phyloP scores from a whole-genome alignment of 2,329 filamentous ascomycete genomes.

The Paracamarosporium sp. region DNA sequence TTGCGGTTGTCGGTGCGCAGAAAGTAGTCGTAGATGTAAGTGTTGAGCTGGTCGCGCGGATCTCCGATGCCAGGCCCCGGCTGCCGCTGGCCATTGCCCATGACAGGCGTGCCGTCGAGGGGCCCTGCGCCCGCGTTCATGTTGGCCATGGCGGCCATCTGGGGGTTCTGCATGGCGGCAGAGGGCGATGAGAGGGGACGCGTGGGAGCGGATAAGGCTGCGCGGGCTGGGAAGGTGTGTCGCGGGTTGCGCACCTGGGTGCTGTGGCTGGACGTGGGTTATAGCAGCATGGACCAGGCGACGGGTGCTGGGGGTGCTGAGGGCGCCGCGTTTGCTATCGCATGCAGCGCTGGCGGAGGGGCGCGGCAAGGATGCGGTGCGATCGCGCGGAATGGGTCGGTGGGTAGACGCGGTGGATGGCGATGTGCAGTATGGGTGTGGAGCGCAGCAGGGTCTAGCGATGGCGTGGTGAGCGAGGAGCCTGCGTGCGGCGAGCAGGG shows the following conservation, averaged over 20 bases:
- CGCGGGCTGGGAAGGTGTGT: slow-evolving; percentile 20
- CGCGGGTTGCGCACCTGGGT: slow-evolving; percentile 31
- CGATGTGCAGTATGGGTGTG: slow-evolving; percentile 13
- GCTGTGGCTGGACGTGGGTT: slow-evolving; percentile 25
- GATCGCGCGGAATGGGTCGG: slow-evolving; percentile 9
- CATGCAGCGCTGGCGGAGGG: slow-evolving; percentile 3
- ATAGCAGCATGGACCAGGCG: slow-evolving; percentile 39
- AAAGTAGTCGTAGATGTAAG: slow-evolving; percentile 92
- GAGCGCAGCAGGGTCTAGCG: slow-evolving; percentile 25
- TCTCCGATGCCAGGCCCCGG: slow-evolving; percentile 28
- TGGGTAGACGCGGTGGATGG: slow-evolving; percentile 8
- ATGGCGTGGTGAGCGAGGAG: slow-evolving; percentile 28
- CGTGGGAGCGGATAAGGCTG: slow-evolving; percentile 10
- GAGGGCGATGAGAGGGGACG: slow-evolving; percentile 13
- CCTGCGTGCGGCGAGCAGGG: slow-evolving; percentile 14
- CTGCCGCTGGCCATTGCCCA: slow-evolving; percentile 63
- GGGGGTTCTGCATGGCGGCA: slow-evolving; percentile 51
- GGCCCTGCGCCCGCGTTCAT: slow-evolving; percentile 69
- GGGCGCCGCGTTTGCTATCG: slow-evolving; percentile 20
- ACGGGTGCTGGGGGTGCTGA: slow-evolving; percentile 19
- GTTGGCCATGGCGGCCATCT: slow-evolving; percentile 69
- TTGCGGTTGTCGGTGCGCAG: slow-evolving; percentile 84
- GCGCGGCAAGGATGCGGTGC: slow-evolving; percentile 8
- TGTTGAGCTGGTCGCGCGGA: slow-evolving; percentile 70
- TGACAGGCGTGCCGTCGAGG: slow-evolving; percentile 70